Conservation (phyloP, 2,329 filamentous ascomycete genomes). For the Clonostachys sp. region DNA sequence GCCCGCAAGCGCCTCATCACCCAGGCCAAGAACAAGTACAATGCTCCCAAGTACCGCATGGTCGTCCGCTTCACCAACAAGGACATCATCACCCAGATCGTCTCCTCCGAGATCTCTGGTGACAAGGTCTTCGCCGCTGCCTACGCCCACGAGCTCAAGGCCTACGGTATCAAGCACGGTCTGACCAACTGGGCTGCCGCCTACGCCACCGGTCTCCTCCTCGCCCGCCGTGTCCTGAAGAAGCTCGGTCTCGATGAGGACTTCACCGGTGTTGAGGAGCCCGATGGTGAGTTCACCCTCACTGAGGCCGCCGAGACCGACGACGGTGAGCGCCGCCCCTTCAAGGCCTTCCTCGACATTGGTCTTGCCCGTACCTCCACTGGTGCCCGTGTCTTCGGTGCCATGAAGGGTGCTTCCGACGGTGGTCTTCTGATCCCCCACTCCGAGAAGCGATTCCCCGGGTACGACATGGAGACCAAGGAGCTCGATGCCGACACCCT, state of each 20-base stretch:
- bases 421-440: constrained; percentile 95
- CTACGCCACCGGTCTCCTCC: constrained; percentile 93
- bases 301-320: constrained; percentile 92
- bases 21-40: constrained; percentile 99
- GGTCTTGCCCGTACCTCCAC: constrained; percentile 96
- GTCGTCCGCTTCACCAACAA: constrained; percentile 99
- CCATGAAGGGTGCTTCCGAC: constrained; percentile 99
- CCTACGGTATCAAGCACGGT: constrained; percentile 96
- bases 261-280: constrained; percentile 95
- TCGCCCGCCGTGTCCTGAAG: constrained; percentile 93
- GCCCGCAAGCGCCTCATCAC: constrained; percentile 98
- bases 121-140: constrained; percentile 94
- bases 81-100: constrained; percentile 98
- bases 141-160: constrained; percentile 96
- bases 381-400: constrained; percentile 97
- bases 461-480: constrained; percentile 95
- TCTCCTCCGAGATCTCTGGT: constrained; percentile 91
- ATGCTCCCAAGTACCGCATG: constrained; percentile 98
- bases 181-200: constrained; percentile 99
- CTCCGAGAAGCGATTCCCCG: constrained; percentile 99
- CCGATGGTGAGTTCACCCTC: constrained; percentile 91
- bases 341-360: constrained; percentile 99
- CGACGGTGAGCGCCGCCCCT: constrained; percentile 91
- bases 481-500: constrained; percentile 96
- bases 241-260: constrained; percentile 94